Conservation (phyloP, 331 rosid species). For the Stylosanthes scabra region DNA sequence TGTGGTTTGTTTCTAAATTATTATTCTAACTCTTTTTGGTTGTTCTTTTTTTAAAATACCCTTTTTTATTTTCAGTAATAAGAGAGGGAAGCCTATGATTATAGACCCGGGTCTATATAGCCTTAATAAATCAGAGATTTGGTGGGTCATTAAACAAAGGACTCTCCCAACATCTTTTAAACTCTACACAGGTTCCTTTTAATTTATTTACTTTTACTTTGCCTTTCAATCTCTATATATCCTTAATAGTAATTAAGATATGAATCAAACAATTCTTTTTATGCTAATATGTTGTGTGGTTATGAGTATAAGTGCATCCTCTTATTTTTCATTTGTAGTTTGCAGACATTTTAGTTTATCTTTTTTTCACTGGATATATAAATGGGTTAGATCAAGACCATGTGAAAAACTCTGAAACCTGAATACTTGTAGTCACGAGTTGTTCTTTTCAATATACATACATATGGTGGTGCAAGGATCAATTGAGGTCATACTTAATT, state of each 20-base stretch:
- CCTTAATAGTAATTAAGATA: too few relatives aligned
- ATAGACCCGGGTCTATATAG: slow-evolving; percentile 90
- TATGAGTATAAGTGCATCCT: not conserved
- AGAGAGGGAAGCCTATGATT: slow-evolving; percentile 85
- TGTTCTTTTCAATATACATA: slow-evolving; percentile 7
- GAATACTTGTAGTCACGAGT: slow-evolving; percentile 7
- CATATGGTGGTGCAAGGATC: slow-evolving; percentile 25
- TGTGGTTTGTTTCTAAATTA: not conserved
- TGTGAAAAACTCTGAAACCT: slow-evolving; percentile 41
- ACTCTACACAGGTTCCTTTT: slow-evolving; percentile 83
- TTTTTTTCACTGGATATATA: not conserved
- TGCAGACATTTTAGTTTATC: slow-evolving; percentile 16
- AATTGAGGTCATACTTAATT: slow-evolving; percentile 23
- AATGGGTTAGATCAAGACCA: slow-evolving; percentile 18
- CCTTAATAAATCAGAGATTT: slow-evolving; percentile 80
- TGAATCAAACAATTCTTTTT: too few relatives aligned
- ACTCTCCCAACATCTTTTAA: slow-evolving; percentile 81
- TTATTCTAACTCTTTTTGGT: not conserved
- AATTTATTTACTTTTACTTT: not conserved
- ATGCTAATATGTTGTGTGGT: not conserved
- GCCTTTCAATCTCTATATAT: not conserved
- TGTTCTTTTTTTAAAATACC: not conserved
- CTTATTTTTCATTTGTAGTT: not conserved
- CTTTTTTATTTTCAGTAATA: slow-evolving; percentile 59
- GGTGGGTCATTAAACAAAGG: slow-evolving; percentile 91